Evolutionary conservation across 2,329 filamentous ascomycete species (phyloP), one percentile per base, ranked within the genome.

Genomic region (Aspergillus arachidicola): DNA sequence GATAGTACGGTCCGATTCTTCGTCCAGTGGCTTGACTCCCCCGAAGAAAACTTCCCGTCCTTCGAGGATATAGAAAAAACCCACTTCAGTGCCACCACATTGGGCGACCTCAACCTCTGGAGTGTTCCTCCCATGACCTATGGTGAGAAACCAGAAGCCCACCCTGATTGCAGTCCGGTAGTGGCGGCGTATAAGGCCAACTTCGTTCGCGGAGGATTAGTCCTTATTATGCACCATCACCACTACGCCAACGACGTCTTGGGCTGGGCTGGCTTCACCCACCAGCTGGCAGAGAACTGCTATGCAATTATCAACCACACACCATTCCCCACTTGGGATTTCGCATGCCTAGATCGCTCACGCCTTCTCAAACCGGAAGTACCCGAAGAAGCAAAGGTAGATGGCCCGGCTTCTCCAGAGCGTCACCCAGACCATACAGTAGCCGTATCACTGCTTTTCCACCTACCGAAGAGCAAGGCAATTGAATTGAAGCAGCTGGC

Each of bases 201-300:
- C 66, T 79, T 83, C 48, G 69, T 82, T 34, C 73, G 69, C 0
- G 80, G 79, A 4, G 81, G 80, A 0, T 62, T 82, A 2, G 72
- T 82, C 14, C 75, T 83, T 58, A 77, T 75, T 32, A 80, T 78
- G 58, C 79, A 82, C 45, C 68, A 72, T 54, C 81, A 83, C 48
- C 81, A 83, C 61, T 83, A 78, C 57, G 66, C 75, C 46, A 80
- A 79, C 62, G 80, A 83, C 64, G 69, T 80, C 0, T 80, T 79
- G 75, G 79, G 78, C 4, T 82, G 79, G 79, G 73, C 75, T 0
- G 71, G 72, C 6, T 74, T 79, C 23, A 67, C 71, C 0, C 73
- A 76, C 19, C 79, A 82, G 69, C 73, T 82, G 4, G 79, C 79
- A 6, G 80, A 82, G 48, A 81, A 82, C 61, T 83, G 79, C 67